Conservation (phyloP, 2,329 filamentous ascomycete genomes). For the Fusarium bactridioides region DNA sequence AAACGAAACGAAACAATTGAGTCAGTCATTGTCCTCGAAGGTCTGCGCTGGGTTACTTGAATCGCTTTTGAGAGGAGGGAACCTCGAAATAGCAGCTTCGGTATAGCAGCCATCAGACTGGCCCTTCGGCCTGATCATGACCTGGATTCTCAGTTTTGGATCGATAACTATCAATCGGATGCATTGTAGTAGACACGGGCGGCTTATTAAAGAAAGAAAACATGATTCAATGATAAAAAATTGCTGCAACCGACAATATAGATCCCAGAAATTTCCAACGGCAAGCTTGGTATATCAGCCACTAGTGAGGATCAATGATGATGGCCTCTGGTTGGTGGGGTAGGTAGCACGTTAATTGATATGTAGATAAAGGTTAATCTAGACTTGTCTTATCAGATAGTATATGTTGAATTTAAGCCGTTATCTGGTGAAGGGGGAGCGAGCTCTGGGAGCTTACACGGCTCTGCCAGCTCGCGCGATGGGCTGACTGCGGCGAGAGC, state of each 20-base stretch:
- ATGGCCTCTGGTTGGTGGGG: background rate
- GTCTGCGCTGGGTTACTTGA: background rate
- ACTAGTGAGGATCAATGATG: background rate
- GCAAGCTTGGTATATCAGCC: background rate
- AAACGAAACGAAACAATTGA: conserved; percentile 7
- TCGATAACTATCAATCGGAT: background rate
- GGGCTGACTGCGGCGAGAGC: background rate
- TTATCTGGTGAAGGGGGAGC: background rate
- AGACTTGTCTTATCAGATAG: background rate
- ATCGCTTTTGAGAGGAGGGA: background rate
- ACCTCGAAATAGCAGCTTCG: background rate
- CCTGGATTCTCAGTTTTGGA: background rate
- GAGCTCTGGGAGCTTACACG: background rate
- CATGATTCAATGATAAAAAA: background rate
- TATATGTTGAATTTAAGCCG: background rate
- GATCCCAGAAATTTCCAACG: background rate
- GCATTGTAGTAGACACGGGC: background rate
- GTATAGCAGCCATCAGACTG: background rate
- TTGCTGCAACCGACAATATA: background rate
- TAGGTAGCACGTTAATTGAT: background rate
- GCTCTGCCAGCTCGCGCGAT: background rate
- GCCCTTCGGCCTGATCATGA: background rate
- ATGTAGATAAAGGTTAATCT: background rate
- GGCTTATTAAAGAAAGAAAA: background rate
- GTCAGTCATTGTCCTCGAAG: background rate